A percentile compares a stretch with the other conserved stretches of the same genome.
These are phyloP conservation scores for Moringa oleifera DNA, from an alignment of 345 rosid genomes.

Conservation along the genomic window DNA sequence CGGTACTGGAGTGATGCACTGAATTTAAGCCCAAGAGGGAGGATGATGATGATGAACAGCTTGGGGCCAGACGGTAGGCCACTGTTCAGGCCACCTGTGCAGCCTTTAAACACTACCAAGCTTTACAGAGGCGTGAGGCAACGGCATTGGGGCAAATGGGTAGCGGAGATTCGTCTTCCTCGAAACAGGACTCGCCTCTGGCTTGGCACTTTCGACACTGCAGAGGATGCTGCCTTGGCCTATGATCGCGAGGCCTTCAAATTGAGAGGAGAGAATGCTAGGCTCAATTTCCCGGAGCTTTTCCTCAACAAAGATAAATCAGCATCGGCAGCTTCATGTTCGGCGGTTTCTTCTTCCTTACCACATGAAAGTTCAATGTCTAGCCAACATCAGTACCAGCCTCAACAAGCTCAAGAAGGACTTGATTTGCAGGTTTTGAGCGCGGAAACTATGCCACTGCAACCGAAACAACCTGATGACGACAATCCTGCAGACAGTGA, in stretches of 20 bases:
- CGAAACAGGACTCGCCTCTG: constrained; percentile 87
- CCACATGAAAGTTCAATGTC: constrained; percentile 20
- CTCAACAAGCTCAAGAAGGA: constrained; percentile 20
- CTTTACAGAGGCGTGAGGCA: constrained; percentile 93
- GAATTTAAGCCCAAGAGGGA: constrained; percentile 73
- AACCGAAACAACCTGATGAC: constrained; percentile 12
- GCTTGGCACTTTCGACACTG: constrained; percentile 93
- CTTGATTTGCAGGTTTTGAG: constrained; percentile 11
- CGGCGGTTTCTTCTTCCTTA: constrained; percentile 24
- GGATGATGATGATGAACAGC: constrained; percentile 71
- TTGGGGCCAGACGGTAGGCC: constrained; percentile 59
- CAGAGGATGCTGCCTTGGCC: constrained; percentile 91
- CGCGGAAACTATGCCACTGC: constrained; percentile 13
- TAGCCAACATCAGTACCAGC: constrained; percentile 14
- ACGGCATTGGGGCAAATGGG: constrained; percentile 99
- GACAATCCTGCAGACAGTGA: constrained; percentile 30
- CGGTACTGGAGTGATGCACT: constrained; percentile 56
- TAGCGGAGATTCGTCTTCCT: constrained; percentile 94
- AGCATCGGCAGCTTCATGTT: constrained; percentile 23
- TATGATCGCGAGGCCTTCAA: constrained; percentile 89
- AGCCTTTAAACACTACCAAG: constrained; percentile 71
- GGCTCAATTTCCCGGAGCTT: constrained; percentile 83
- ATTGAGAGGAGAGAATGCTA: constrained; percentile 78
- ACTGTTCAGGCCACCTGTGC: constrained; percentile 43
- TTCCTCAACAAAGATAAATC: constrained; percentile 53